Base-by-base conservation (phyloP, 1,284 basidiomycete species). In the Kwoniella shivajii region DNA sequence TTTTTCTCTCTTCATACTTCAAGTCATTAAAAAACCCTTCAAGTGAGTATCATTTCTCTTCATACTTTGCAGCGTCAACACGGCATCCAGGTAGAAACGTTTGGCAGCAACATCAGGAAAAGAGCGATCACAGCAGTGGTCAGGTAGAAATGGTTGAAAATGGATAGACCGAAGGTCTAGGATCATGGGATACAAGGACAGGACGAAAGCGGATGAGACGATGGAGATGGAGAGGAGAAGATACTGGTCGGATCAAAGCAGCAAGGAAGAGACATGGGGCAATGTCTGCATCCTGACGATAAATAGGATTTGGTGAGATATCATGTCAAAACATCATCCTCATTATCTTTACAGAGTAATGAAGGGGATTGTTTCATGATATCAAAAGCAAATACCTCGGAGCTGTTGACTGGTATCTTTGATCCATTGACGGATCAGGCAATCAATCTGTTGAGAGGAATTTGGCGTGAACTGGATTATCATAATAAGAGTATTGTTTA, bases 221-320 rank as follows among this genome's bases (percentile, higher is more conserved):
- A 42, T n/a, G 36, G 47, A 53, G 51, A 41, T 16, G 33, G 22
- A 33, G 47, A 44, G 46, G 37, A 39, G 22, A 48, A 27, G n/a
- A 56, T 38, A 42, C n/a, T 24, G 29, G 27, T 37, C 56, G 14
- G 20, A 31, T 14, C 38, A 50, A 50, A 11, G 31, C 46, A 57
- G 63, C 73, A 46, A 75, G 71, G 71, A 72, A 67, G 73, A 73
- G 45, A 70, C 70, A 61, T 65, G 73, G 73, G 73, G 72, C 72
- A 75, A 73, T 73, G 73, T 73, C 72, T 68, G 72, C 63, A 56
- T 67, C 66, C 63, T 71, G 69, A 69, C 62, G 67, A 67, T 48
- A 64, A 33, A 53, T 30, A 45, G 56, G 56, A 38, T 51, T 57
- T 57, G 56, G 36, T 53, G 49, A 51, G 49, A 39, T 51, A 33